Evolutionary conservation across 2,329 filamentous ascomycete genomes (phyloP).

Genomic region (Coleophoma crateriformis): DNA sequence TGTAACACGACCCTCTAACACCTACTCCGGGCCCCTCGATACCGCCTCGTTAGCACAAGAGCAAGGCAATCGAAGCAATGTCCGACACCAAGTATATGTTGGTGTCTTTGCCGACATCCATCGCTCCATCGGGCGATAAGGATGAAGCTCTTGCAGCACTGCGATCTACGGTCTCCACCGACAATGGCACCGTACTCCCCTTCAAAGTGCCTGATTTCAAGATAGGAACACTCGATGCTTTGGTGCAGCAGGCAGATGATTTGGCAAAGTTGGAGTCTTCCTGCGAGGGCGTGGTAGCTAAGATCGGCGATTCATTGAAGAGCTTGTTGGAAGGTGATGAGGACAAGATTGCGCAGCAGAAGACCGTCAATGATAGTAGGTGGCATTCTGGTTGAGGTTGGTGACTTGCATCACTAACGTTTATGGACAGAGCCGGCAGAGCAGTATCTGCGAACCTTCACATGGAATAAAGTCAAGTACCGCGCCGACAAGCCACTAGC

Average conservation of each 20-base stretch:
- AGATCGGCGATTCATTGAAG: slow-evolving; percentile 49
- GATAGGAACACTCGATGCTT: slow-evolving; percentile 89
- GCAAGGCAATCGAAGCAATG: slow-evolving; percentile 12
- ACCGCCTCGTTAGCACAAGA: background rate
- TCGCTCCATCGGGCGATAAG: slow-evolving; percentile 72
- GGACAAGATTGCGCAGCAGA: slow-evolving; percentile 65
- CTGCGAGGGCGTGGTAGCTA: slow-evolving; percentile 78
- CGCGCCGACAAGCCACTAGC: slow-evolving; percentile 83
- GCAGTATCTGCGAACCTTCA: slow-evolving; percentile 82
- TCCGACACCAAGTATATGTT: slow-evolving; percentile 65
- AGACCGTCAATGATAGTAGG: slow-evolving; percentile 76
- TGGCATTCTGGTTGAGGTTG: slow-evolving; percentile 35
- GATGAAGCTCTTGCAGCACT: slow-evolving; percentile 78
- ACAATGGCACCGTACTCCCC: slow-evolving; percentile 69
- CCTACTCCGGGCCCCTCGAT: too few species aligned
- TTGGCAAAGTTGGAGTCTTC: slow-evolving; percentile 77
- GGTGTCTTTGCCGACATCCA: slow-evolving; percentile 83
- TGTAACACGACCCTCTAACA: too few species aligned
- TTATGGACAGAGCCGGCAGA: slow-evolving; percentile 78
- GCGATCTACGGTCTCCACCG: slow-evolving; percentile 63
- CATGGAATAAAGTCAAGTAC: slow-evolving; percentile 98
- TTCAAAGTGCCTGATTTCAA: slow-evolving; percentile 94
- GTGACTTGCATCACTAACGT: background rate
- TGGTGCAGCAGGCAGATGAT: slow-evolving; percentile 96
- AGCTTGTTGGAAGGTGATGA: slow-evolving; percentile 27